Evolutionary conservation across 371 early-diverging fungal genomes (phyloP), one percentile per base, ranked within the genome.

Genomic region (Syncephalastrum monosporum): DNA sequence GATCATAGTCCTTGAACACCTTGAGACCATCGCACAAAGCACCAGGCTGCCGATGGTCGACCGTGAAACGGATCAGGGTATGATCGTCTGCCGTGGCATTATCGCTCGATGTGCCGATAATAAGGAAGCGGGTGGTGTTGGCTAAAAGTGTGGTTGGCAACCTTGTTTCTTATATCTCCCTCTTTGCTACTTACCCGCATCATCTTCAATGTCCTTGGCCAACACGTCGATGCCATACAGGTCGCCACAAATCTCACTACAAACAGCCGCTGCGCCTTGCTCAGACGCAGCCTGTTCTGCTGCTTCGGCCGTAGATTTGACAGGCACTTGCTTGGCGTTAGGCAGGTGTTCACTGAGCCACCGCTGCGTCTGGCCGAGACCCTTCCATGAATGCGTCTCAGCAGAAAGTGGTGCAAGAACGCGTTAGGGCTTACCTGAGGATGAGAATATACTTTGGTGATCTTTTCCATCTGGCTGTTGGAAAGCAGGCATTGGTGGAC

Each of bases 111-210:
- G 83, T 82, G 5, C 91, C 90, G 42, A 97, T 78, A 33, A 97
- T 83, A 52, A 95, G 82, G 84, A 97, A 97, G 46, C 95, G 87
- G 1, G 97, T 95, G 1, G 87, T 88, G 63, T 96, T 96, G 61
- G 87, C 91, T 88, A 69, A n/a, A 15, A 13, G 42, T 29, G 27
- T 50, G 4, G 3, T 54, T 44, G 3, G 16, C 12, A 16, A 16
- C 24, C 4, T 12, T n/a, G n/a, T 21, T 21, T 4, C n/a, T 19
- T 24, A 6, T 16, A 19, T 50, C 61, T 44, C 67, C 64, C 23
- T 12, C 15, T 19, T 16, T 14, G 23, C 15, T 16, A 19, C 51
- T 63, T 53, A 64, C 67, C 64, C 33, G 60, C 45, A 12, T 57
- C 55, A 65, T 94, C 91, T 57, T 91, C 90, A 68, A 94, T 91